Conservation (phyloP, 441 rosid genomes). For the Jatropha multifida region DNA sequence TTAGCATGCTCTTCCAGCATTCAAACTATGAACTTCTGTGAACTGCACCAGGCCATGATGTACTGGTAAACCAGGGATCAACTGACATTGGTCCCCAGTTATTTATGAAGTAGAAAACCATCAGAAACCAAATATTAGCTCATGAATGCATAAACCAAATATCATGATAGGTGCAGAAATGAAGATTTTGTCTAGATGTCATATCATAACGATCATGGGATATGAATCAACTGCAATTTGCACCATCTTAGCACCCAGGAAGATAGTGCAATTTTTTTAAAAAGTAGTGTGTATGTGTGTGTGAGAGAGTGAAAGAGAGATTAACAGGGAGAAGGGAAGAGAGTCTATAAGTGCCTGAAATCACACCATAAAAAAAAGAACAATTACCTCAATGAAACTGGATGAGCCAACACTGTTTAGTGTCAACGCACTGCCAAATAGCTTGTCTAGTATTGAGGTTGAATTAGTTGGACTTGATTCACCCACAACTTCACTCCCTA, state of each 20-base stretch:
- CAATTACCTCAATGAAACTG: slow-evolving; percentile 53
- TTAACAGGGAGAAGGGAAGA: background rate
- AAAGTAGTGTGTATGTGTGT: background rate
- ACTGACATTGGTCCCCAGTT: background rate
- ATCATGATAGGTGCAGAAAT: background rate
- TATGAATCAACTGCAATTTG: background rate
- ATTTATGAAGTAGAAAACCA: background rate
- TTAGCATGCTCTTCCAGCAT: background rate
- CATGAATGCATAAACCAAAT: background rate
- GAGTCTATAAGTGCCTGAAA: background rate
- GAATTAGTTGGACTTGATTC: slow-evolving; percentile 40
- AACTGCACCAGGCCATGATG: background rate
- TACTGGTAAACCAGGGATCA: background rate
- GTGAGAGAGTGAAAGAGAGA: too few relatives aligned
- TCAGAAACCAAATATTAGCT: background rate
- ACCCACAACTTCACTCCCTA: slow-evolving; percentile 37
- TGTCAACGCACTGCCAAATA: slow-evolving; percentile 62
- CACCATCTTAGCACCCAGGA: background rate
- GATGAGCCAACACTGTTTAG: slow-evolving; percentile 51
- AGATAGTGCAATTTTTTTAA: background rate
- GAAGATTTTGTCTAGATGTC: background rate
- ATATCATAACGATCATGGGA: background rate
- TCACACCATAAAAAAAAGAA: background rate
- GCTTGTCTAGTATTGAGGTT: slow-evolving; percentile 75
- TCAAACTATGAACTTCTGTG: background rate